phyloP scores from a whole-genome alignment of 345 rosid species.

The sweet orange (Citrus sinensis) region DVS_A1.0 CM039168.1:1460001-1460500 shows the following conservation, averaged over 20 bases:
- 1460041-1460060: slow-evolving; percentile 7
- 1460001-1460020: slow-evolving; percentile 25
- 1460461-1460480: neutral
- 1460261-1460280: neutral
- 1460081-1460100: neutral
- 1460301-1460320: neutral
- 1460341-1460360: neutral
- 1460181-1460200: slow-evolving; percentile 25
- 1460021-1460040: slow-evolving; percentile 24
- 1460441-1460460: neutral
- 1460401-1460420: neutral
- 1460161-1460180: slow-evolving; percentile 31
- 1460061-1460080: too few relatives aligned
- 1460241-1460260: slow-evolving; percentile 33
- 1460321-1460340: neutral
- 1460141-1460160: neutral
- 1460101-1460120: neutral
- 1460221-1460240: slow-evolving; percentile 28
- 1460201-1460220: slow-evolving; percentile 49
- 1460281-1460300: neutral
- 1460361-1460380: neutral
- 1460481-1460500: too few relatives aligned
- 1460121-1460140: neutral
- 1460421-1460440: neutral
- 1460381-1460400: neutral